Evolutionary conservation across 768 basidiomycete species (phyloP).

Genomic region (Lepiota subincarnata): DNA sequence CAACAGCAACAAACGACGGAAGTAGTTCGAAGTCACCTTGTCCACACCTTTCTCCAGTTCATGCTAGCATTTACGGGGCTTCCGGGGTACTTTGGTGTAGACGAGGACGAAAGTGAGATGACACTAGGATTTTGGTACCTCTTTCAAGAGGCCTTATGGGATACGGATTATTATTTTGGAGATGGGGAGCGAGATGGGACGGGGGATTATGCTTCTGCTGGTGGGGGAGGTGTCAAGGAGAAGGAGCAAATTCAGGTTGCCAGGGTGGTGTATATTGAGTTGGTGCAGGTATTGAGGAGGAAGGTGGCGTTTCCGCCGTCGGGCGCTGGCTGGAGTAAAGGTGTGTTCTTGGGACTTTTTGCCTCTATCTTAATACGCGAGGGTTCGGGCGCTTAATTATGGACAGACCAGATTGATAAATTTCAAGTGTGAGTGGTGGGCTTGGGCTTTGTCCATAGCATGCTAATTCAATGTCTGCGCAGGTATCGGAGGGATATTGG

Average conservation of each 20-base stretch:
- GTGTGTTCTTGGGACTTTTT: constrained; percentile 31
- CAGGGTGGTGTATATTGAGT: constrained; percentile 73
- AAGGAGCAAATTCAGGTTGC: constrained; percentile 49
- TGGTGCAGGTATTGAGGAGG: constrained; percentile 63
- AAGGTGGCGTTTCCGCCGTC: constrained; percentile 74
- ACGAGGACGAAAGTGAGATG: constrained; percentile 87
- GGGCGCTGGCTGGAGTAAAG: constrained; percentile 60
- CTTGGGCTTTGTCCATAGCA: neutral
- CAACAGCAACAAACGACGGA: constrained; percentile 22
- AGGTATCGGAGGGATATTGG: constrained; percentile 85
- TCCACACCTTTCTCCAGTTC: constrained; percentile 68
- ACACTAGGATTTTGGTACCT: constrained; percentile 88
- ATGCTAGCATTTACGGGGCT: constrained; percentile 69
- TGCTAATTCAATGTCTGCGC: neutral
- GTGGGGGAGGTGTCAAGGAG: constrained; percentile 19
- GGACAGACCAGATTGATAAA: constrained; percentile 71
- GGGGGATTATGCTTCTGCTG: constrained; percentile 19
- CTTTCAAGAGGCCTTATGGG: constrained; percentile 85
- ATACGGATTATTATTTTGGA: constrained; percentile 47
- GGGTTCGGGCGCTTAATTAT: constrained; percentile 12
- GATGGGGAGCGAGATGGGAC: constrained; percentile 30
- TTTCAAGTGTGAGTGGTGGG: constrained; percentile 64
- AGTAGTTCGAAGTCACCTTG: constrained; percentile 44
- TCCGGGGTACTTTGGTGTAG: constrained; percentile 72
- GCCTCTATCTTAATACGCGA: neutral